Base-by-base conservation (phyloP, 352 stramenopile genomes). In the Blastocystis sp. region DNA sequence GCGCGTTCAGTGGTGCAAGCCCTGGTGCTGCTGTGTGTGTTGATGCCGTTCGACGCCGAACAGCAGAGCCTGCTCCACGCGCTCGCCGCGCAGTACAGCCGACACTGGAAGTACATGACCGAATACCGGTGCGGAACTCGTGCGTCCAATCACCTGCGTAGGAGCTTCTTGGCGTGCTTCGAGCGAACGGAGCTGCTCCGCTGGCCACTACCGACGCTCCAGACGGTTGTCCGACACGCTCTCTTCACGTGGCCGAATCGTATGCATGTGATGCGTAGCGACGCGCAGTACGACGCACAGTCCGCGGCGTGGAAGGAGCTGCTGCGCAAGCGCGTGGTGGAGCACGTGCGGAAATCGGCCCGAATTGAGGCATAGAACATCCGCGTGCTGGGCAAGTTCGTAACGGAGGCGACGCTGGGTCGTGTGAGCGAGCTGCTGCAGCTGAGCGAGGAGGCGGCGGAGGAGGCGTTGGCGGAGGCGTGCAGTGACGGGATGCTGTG, bases 51-150 rank as follows among this genome's bases (percentile, higher is more conserved):
- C 48, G 64, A 86, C 48, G 28, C 28, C 28, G 28, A 34, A 34
- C 28, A 34, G 28, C 28, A 34, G 28, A 34, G 28, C 28, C 28
- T 86, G 14, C 21, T 86, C n/a, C 43, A 86, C 23, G 21, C 19
- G 21, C 40, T 86, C n/a, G 60, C 11, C 0, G 19, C 17, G 19
- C 9, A 14, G 23, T 86, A 86, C 48, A 86, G 48, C 28, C 60
- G 64, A 9, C 60, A 70, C 28, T 86, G 60, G 64, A 76, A 86
- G 48, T 86, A 86, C 64, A 7, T 86, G 9, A 19, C 76, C 23
- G 64, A 76, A n/a, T 76, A 78, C 34, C 60, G 64, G 38, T 34
- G 28, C 28, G 28, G 28, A 34, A 34, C 28, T 34, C 28, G 28
- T 34, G 28, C 28, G 28, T 34, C 28, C 28, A 34, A 34, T 34